Percentiles rank a stretch among this genome's conserved stretches.
phyloP scores from a whole-genome alignment of 768 basidiomycete species.

The Tricholoma flavovirens region DNA sequence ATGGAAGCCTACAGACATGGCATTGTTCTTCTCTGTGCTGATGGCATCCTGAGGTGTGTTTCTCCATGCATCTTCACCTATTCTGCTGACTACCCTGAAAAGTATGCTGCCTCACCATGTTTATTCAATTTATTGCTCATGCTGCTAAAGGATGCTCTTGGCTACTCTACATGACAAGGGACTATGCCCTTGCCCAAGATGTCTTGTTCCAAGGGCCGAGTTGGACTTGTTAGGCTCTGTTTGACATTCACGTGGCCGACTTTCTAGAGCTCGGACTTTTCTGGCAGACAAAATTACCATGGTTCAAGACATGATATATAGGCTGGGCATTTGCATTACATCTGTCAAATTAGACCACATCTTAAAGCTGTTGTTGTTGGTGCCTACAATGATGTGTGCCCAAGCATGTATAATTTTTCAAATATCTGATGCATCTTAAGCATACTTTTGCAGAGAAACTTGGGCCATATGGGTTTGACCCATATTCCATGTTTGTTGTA shows the following conservation, averaged over 20 bases:
- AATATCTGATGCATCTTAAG: slow-evolving; percentile 9
- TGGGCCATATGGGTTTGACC: slow-evolving; percentile 13
- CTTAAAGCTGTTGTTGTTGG: slow-evolving; percentile 12
- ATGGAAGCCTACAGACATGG: slow-evolving; percentile 16
- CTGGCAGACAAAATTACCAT: background rate
- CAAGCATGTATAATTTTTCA: background rate
- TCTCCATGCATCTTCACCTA: slow-evolving; percentile 18
- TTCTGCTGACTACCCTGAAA: slow-evolving; percentile 8
- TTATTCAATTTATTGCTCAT: no score
- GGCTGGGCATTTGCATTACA: background rate
- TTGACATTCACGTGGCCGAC: no score
- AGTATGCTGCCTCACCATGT: slow-evolving; percentile 11
- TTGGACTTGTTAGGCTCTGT: no score
- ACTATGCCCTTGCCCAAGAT: no score
- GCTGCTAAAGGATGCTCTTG: background rate
- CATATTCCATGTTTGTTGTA: slow-evolving; percentile 20
- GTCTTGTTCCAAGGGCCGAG: no score
- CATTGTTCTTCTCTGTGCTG: slow-evolving; percentile 17
- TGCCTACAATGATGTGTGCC: slow-evolving; percentile 15
- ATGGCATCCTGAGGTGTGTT: slow-evolving; percentile 19
- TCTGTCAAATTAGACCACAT: slow-evolving; percentile 3
- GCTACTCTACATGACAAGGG: background rate
- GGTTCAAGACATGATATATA: background rate
- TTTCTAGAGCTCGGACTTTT: no score
- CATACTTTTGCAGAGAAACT: slow-evolving; percentile 23